These are phyloP conservation scores for Leishmania gerbilli DNA, from an alignment of 208 protist genomes.

Conservation along the genomic window DNA sequence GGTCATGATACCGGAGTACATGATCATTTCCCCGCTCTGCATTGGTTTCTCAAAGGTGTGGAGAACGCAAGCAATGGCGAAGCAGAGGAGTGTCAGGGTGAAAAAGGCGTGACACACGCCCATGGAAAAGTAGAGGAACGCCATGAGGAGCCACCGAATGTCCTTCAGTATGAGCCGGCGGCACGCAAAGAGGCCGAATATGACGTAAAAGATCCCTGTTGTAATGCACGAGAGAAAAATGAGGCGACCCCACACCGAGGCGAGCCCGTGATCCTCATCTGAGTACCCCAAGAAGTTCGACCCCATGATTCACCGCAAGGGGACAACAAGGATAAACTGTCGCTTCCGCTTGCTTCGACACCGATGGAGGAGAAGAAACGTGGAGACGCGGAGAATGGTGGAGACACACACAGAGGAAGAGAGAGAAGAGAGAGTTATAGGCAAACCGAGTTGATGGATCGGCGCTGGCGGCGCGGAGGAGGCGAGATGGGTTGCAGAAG, in stretches of 20 bases:
- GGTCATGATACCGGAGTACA: slow-evolving; percentile 66
- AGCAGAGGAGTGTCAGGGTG: slow-evolving; percentile 54
- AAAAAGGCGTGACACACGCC: slow-evolving; percentile 76
- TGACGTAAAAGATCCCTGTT: slow-evolving; percentile 58
- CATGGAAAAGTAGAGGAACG: slow-evolving; percentile 58
- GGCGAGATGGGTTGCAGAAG: not conserved
- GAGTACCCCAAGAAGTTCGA: slow-evolving; percentile 31
- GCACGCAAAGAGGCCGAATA: slow-evolving; percentile 64
- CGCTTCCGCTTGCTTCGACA: not conserved
- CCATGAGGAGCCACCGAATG: slow-evolving; percentile 55
- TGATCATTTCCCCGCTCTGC: slow-evolving; percentile 44
- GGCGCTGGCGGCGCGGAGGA: not conserved
- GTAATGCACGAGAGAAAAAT: slow-evolving; percentile 61
- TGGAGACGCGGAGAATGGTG: not conserved
- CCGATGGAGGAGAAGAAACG: too few species aligned
- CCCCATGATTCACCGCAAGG: slow-evolving; percentile 14
- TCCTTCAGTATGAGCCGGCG: slow-evolving; percentile 60
- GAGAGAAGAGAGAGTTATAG: not conserved
- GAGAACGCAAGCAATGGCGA: slow-evolving; percentile 70
- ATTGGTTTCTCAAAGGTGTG: slow-evolving; percentile 53
- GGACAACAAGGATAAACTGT: not conserved
- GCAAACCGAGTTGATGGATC: too few species aligned
- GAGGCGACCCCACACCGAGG: slow-evolving; percentile 51
- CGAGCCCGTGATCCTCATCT: slow-evolving; percentile 16
- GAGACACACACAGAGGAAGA: not conserved